These are phyloP conservation scores for Solanum pimpinellifolium DNA, from an alignment of 257 asterid genomes.

Conservation along the genomic window DNA sequence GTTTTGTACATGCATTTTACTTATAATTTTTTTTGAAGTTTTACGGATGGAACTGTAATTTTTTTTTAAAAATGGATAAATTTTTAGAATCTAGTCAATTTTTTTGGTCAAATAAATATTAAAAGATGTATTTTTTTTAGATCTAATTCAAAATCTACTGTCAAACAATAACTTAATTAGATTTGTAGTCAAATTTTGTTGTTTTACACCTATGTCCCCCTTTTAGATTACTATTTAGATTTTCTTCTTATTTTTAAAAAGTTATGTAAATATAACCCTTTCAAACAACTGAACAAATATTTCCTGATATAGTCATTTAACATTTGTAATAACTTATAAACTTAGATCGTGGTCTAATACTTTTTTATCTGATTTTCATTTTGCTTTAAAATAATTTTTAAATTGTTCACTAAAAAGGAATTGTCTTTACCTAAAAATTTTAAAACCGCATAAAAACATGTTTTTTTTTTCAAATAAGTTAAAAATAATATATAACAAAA, in stretches of 20 bases:
- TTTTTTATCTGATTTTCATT: too few species aligned
- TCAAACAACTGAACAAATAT: neutral
- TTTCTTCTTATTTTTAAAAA: neutral
- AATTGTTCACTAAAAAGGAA: too few species aligned
- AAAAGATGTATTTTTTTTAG: neutral
- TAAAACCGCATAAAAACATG: neutral
- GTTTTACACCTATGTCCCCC: too few species aligned
- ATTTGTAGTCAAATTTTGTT: too few species aligned
- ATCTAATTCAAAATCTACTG: too few species aligned
- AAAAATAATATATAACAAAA: too few species aligned
- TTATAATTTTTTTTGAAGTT: neutral
- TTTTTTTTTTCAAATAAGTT: neutral
- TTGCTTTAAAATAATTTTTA: neutral
- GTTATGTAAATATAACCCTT: neutral
- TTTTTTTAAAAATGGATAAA: fast-evolving
- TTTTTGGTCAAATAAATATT: neutral
- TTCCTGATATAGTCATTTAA: neutral
- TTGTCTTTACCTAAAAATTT: too few species aligned
- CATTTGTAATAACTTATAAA: too few species aligned
- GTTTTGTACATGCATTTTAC: too few species aligned
- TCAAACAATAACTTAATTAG: too few species aligned
- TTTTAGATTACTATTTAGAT: neutral
- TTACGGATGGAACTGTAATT: neutral
- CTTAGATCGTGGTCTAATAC: too few species aligned
- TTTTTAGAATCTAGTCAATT: neutral